phyloP scores from a whole-genome alignment of 176 grass and related monocot genomes.

The Juncus inflexus region DNA sequence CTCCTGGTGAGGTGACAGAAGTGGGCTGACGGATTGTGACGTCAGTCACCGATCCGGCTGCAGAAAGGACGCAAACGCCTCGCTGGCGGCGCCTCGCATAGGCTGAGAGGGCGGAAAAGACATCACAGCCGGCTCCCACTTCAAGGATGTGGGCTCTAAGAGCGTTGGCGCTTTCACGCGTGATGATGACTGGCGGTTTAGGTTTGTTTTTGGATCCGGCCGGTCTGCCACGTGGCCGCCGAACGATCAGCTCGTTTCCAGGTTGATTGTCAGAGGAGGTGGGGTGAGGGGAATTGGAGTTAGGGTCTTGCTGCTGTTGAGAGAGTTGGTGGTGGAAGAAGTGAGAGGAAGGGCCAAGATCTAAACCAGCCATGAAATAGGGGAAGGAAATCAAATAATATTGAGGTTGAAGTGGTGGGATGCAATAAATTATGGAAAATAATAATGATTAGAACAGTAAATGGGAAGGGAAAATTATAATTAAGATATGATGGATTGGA shows the following conservation, averaged over 20 bases:
- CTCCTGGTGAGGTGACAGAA: constrained; percentile 30
- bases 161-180: constrained; percentile 86
- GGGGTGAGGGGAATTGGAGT: constrained; percentile 1
- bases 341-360: constrained; percentile 76
- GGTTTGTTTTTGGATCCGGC: constrained; percentile 97
- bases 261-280: constrained; percentile 29
- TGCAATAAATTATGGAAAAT: constrained; percentile 40
- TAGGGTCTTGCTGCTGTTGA: constrained; percentile 14
- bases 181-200: constrained; percentile 96
- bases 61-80: constrained; percentile 83
- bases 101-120: constrained; percentile 69
- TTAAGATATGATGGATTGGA: background rate
- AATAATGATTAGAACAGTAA: constrained; percentile 34
- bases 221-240: constrained; percentile 76
- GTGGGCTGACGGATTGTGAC: constrained; percentile 73
- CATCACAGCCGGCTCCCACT: constrained; percentile 76
- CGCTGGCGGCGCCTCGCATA: constrained; percentile 89
- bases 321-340: constrained; percentile 61
- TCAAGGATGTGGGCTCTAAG: constrained; percentile 88
- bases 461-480: constrained; percentile 25
- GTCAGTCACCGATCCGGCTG: constrained; percentile 71
- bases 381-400: constrained; percentile 41
- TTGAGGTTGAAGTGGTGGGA: constrained; percentile 37
- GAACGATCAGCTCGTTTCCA: constrained; percentile 38
- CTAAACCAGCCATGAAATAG: constrained; percentile 80